A percentile compares a stretch with the other conserved stretches of the same genome.
These are phyloP conservation scores for Desmodesmus armatus DNA, from an alignment of 139 green algal species.

Conservation along the genomic window DNA sequence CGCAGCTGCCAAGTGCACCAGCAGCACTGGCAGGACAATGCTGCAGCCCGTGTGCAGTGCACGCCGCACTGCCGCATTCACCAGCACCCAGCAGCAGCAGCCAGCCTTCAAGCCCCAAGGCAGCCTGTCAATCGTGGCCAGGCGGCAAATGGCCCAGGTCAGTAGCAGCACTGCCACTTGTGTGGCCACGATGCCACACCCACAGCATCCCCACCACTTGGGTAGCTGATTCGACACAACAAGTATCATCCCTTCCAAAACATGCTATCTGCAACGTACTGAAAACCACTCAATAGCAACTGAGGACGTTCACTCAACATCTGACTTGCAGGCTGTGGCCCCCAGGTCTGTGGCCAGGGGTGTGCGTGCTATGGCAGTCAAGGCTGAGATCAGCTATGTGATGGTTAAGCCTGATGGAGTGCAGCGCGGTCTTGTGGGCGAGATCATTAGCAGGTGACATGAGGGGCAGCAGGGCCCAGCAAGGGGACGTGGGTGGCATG, in stretches of 20 bases:
- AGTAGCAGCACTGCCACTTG: not conserved
- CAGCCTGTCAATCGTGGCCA: too few relatives aligned
- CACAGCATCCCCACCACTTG: too few relatives aligned
- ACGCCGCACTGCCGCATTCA: not conserved
- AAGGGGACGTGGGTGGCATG: too few relatives aligned
- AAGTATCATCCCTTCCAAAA: not conserved
- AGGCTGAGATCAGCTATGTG: slow-evolving; percentile 73
- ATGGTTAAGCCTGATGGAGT: slow-evolving; percentile 99
- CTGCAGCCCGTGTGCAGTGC: slow-evolving; percentile 19
- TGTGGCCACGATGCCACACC: too few relatives aligned
- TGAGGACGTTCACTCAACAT: not conserved
- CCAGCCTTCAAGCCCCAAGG: too few relatives aligned
- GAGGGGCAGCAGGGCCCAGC: too few relatives aligned
- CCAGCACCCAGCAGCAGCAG: not conserved
- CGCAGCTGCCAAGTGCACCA: not conserved
- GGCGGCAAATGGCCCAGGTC: too few relatives aligned
- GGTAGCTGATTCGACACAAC: not conserved
- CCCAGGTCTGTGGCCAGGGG: slow-evolving; percentile 4
- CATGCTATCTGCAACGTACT: too few relatives aligned
- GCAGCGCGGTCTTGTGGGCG: slow-evolving; percentile 88
- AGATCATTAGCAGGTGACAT: slow-evolving; percentile 85
- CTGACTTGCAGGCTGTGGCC: not conserved
- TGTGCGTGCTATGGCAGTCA: slow-evolving; percentile 29
- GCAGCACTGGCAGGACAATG: not conserved
- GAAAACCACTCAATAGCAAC: too few relatives aligned